Percentiles rank a stretch among this genome's conserved stretches.
Evolutionary conservation across 768 basidiomycete species (phyloP).

Genomic region (Pholiota molesta): DNA sequence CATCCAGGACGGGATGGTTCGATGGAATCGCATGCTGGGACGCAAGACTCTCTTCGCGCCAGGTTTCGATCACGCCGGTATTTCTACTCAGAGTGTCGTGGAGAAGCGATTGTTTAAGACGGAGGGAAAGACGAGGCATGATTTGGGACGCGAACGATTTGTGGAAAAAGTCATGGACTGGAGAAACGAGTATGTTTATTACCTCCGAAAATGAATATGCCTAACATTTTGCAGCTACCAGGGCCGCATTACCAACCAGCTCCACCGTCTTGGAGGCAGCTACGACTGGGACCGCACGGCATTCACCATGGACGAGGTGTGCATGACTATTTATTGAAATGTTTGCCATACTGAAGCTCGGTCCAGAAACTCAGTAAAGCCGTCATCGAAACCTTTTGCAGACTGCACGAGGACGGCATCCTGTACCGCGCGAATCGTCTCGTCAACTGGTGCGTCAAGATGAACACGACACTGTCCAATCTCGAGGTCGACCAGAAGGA

Average conservation of each 20-base stretch:
- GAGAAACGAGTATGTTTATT: constrained; percentile 85
- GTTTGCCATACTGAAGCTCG: not conserved
- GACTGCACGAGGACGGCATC: constrained; percentile 87
- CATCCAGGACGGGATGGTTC: constrained; percentile 85
- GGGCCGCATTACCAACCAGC: constrained; percentile 86
- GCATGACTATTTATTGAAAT: constrained; percentile 20
- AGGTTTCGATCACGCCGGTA: constrained; percentile 98
- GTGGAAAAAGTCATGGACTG: constrained; percentile 90
- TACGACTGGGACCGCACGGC: constrained; percentile 95
- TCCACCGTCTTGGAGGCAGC: constrained; percentile 87
- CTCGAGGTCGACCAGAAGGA: constrained; percentile 97
- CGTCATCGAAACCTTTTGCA: constrained; percentile 90
- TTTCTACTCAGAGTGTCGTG: constrained; percentile 97
- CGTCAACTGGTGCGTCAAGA: constrained; percentile 96
- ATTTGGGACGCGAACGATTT: constrained; percentile 93
- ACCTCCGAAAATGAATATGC: not conserved
- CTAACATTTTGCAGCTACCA: constrained; percentile 68
- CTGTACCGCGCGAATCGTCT: constrained; percentile 95
- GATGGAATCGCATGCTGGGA: constrained; percentile 98
- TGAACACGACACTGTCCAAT: constrained; percentile 98
- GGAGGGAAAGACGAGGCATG: constrained; percentile 82
- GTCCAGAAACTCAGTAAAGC: constrained; percentile 75
- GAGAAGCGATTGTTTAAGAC: constrained; percentile 90
- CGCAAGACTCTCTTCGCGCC: constrained; percentile 89
- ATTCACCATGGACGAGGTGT: constrained; percentile 92